Conservation (phyloP, 2,329 filamentous ascomycete species). For the Capronia coronata region DNA sequence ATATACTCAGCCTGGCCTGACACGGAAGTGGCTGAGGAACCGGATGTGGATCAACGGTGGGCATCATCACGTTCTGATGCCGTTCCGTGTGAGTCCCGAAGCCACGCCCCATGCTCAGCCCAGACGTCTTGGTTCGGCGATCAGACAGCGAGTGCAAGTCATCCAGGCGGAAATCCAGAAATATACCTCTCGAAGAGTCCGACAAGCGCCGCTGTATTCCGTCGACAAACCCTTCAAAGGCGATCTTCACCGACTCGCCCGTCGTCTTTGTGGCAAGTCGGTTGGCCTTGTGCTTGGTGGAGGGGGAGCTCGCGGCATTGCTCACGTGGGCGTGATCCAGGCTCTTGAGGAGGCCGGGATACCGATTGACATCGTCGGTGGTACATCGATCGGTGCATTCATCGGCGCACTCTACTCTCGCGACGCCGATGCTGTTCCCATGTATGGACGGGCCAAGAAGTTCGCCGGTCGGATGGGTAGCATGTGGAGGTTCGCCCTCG, state of each 20-base stretch:
- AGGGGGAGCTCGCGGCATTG: slow-evolving; percentile 83
- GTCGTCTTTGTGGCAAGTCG: slow-evolving; percentile 85
- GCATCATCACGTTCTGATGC: slow-evolving; percentile 96
- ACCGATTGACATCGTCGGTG: slow-evolving; percentile 89
- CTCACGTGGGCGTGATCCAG: slow-evolving; percentile 88
- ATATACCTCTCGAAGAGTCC: slow-evolving; percentile 89
- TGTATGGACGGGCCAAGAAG: slow-evolving; percentile 94
- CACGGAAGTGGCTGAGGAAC: slow-evolving; percentile 82
- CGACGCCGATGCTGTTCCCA: slow-evolving; percentile 92
- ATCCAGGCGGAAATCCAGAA: slow-evolving; percentile 96
- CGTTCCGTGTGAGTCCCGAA: slow-evolving; percentile 68
- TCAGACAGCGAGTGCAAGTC: slow-evolving; percentile 91
- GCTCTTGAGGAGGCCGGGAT: slow-evolving; percentile 95
- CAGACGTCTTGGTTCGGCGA: slow-evolving; percentile 71
- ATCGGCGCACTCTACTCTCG: slow-evolving; percentile 92
- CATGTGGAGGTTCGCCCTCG: slow-evolving; percentile 96
- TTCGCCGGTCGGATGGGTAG: slow-evolving; percentile 98
- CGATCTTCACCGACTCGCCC: slow-evolving; percentile 88
- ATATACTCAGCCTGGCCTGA: slow-evolving; percentile 77
- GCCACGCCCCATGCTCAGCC: slow-evolving; percentile 63
- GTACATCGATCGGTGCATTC: slow-evolving; percentile 93
- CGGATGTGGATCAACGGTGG: slow-evolving; percentile 97
- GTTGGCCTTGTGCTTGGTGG: slow-evolving; percentile 91
- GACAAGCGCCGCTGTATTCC: slow-evolving; percentile 81
- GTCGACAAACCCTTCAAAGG: slow-evolving; percentile 90